A percentile compares a stretch with the other conserved stretches of the same genome.
These are phyloP conservation scores for Polygonum aviculare DNA, from an alignment of 148 eudicot genomes.

Conservation along the genomic window DNA sequence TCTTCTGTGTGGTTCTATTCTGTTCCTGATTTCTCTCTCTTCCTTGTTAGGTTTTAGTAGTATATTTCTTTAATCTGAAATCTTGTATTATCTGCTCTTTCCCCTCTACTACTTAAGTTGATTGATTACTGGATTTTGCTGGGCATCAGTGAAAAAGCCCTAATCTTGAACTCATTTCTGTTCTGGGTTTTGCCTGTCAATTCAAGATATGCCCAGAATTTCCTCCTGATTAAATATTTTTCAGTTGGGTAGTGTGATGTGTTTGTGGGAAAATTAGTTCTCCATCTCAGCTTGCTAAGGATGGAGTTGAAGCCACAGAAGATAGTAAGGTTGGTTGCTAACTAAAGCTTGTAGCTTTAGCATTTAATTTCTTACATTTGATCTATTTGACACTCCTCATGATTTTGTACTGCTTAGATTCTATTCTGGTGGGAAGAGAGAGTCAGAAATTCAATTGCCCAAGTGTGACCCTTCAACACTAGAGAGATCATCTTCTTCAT, in stretches of 20 bases:
- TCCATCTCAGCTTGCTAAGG: constrained; percentile 6
- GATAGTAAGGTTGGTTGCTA: constrained; percentile 46
- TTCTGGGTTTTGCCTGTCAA: not conserved
- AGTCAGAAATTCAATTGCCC: constrained; percentile 37
- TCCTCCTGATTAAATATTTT: not conserved
- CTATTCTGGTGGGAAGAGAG: constrained; percentile 54
- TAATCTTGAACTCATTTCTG: constrained; percentile 1
- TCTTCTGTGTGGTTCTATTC: not conserved
- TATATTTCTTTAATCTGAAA: constrained; percentile 7
- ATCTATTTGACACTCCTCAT: not conserved
- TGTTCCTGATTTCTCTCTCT: not conserved
- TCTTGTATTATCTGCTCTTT: not conserved
- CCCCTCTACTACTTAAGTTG: not conserved
- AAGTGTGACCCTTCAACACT: constrained; percentile 32
- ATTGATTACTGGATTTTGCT: not conserved
- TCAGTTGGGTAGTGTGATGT: not conserved
- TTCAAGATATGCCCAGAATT: not conserved
- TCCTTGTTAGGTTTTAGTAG: not conserved
- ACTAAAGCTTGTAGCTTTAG: not conserved
- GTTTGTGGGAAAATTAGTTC: not conserved
- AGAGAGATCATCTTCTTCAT: constrained; percentile 47
- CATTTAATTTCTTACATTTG: not conserved
- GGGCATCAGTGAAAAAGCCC: not conserved
- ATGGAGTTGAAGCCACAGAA: constrained; percentile 75
- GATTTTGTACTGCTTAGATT: constrained; percentile 41